Evolutionary conservation across 2,329 filamentous ascomycete species (phyloP), one percentile per base, ranked within the genome.

Genomic region (Alternaria sp.): DNA sequence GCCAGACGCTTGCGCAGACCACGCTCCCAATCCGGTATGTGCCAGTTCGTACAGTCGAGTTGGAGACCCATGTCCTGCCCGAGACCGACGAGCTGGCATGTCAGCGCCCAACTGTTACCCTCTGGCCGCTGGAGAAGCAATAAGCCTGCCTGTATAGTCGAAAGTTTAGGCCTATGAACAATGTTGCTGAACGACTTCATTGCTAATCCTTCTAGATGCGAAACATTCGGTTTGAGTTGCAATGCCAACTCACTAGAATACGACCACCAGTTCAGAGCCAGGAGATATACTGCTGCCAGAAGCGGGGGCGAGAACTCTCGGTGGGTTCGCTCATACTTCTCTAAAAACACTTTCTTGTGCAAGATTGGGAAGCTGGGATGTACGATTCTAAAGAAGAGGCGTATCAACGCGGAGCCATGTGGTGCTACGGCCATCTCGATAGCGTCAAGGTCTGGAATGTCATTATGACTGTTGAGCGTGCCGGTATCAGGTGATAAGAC

Each of bases 341-440:
- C 86, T 38, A 88, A 79, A 61, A 87, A 89, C 12, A 88, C 86
- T 32, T 83, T 84, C 69, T 88, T 88, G 68, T 88, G 85, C 4
- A 88, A 72, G 47, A 88, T 83, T 1, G 86, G 86, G 65, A 86
- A 87, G 57, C 81, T 83, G 0, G 86, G 86, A 64, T 88, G 86
- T 8, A 88, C 82, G 39, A 87, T 84, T 26, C 85, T 81, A 66
- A 94, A 94, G 80, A 92, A 94, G 11, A 94, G 81, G 66, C 91
- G 87, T 54, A 94, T 86, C 51, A 95, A 82, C 52, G 85, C 85
- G 42, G 86, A 86, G 14, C 91, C 91, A 74, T 93, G 85, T 4
- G 91, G 90, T 12, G 86, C 83, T 18, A 94, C 89, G 26, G 91
- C 81, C 38, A 83, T 84, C 78, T 94, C 90, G 67, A 95, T 88